phyloP scores from a whole-genome alignment of 2,329 filamentous ascomycete genomes.

The Blastomyces parvus region DNA sequence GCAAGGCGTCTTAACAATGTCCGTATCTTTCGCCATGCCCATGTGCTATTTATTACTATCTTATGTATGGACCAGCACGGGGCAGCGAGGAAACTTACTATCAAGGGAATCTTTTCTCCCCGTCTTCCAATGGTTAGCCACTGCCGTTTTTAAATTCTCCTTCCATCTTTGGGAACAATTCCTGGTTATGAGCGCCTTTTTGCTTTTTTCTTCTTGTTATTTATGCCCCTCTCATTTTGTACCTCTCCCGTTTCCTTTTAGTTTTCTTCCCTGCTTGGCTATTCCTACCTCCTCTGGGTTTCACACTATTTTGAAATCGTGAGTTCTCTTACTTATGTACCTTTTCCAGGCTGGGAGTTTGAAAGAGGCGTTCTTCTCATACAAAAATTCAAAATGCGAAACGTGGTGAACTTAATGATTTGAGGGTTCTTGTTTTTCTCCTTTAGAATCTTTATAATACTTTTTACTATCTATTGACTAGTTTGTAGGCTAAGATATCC shows the following conservation, averaged over 20 bases:
- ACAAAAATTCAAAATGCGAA: not conserved
- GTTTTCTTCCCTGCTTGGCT: not conserved
- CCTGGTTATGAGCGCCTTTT: not conserved
- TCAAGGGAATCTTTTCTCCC: not conserved
- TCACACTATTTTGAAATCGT: not conserved
- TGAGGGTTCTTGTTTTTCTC: not conserved
- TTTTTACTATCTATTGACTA: not conserved
- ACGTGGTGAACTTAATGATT: not conserved
- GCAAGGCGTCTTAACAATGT: conserved; percentile 7
- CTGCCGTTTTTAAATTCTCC: not conserved
- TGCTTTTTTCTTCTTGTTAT: not conserved
- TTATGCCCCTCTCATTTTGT: too few relatives aligned
- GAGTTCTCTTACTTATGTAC: not conserved
- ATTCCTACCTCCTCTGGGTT: not conserved
- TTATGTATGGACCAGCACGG: not conserved
- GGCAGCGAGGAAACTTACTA: not conserved
- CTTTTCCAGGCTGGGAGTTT: not conserved
- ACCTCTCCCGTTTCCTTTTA: not conserved
- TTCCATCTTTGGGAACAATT: not conserved
- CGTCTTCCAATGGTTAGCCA: not conserved
- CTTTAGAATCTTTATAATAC: not conserved
- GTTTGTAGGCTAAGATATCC: not conserved
- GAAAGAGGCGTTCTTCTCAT: not conserved
- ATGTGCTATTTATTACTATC: not conserved
- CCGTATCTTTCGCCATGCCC: not conserved